Base-by-base conservation (phyloP, 768 basidiomycete species). In the Phlebiopsis flavidoalba region DNA sequence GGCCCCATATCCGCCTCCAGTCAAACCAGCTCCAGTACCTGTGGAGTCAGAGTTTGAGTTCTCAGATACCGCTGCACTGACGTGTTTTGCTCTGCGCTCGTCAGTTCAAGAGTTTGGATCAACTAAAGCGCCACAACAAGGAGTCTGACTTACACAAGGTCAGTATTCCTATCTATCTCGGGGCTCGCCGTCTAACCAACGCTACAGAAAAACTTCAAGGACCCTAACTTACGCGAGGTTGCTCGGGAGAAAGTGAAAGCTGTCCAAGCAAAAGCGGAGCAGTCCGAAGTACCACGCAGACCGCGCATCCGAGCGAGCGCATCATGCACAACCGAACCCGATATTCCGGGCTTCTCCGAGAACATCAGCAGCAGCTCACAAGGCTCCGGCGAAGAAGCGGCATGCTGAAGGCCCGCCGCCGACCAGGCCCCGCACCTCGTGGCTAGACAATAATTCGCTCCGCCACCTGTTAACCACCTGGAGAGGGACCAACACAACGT, bases 101-200 rank as follows among this genome's bases (percentile, higher is more conserved):
- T 33, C 91, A 95, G 70, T 95, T 99, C 84, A 98, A 96, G 75
- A 78, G 83, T 3, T 66, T 88, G 60, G 94, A 96, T 24, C 87
- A 92, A 65, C 80, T 99, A 46, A 87, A 82, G 68, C 86, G 93
- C 17, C 97, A 99, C 72, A 94, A 91, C 71, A 89, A 87, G 67
- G 93, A 92, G 76, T 99, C 97, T 24, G 91, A 91, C 71, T 77
- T 99, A 64, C 97, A 99, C 76, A 98, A 98, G 91, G 96, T 80
- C 77, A 76, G n/a, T 31, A 46, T 4, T n/a, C 36, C 6, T 7
- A 2, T 40, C 2, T 17, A 36, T 36, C 54, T 26, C 45, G 21
- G n/a, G n/a, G 26, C 26, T 31, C 48, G 17, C 14, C 24, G 48
- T 21, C 48, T 49, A 31, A 31, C 19, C 50, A 5, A 3, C 8